These are phyloP conservation scores for Lagenidium giganteum DNA, from an alignment of 352 stramenopile species.

Conservation along the genomic window DNA sequence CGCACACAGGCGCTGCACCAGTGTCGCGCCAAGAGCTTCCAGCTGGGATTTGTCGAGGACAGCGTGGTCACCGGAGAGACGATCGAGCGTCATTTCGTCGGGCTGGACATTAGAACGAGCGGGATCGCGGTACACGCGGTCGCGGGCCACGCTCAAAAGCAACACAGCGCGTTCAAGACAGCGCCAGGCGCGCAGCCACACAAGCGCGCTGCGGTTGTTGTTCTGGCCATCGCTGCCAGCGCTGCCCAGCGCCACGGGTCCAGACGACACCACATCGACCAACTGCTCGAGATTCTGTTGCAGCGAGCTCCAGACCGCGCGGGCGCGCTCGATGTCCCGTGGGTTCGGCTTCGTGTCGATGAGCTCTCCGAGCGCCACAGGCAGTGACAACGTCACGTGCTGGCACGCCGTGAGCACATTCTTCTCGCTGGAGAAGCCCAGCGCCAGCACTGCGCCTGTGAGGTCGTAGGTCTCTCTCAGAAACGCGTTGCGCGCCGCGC, in stretches of 20 bases:
- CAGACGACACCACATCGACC: conserved; percentile 24
- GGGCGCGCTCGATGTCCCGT: no score
- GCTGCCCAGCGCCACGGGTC: conserved; percentile 17
- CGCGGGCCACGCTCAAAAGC: conserved; percentile 31
- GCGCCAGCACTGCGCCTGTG: conserved; percentile 39
- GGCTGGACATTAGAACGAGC: conserved; percentile 57
- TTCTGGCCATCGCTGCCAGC: conserved; percentile 11
- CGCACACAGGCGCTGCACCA: conserved; percentile 31
- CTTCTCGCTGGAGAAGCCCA: conserved; percentile 55
- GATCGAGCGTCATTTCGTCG: conserved; percentile 43
- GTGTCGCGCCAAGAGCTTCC: conserved; percentile 22
- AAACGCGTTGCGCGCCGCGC: conserved; percentile 8
- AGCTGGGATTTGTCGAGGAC: conserved; percentile 31
- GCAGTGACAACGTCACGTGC: conserved; percentile 20
- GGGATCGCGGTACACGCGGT: conserved; percentile 48
- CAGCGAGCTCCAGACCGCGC: conserved; percentile 23
- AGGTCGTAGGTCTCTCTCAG: conserved; percentile 32
- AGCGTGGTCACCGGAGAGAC: conserved; percentile 22
- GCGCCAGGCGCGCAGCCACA: conserved; percentile 49
- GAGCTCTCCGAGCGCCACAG: conserved; percentile 24
- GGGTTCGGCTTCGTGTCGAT: conserved; percentile 13
- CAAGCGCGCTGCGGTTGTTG: conserved; percentile 29
- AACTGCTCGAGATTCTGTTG: conserved; percentile 28
- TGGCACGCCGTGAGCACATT: conserved; percentile 42
- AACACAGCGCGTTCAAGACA: conserved; percentile 32